Evolutionary conservation across 805 yeast species (phyloP), one percentile per base, ranked within the genome.

Genomic region (Candida sonorensis): DNA sequence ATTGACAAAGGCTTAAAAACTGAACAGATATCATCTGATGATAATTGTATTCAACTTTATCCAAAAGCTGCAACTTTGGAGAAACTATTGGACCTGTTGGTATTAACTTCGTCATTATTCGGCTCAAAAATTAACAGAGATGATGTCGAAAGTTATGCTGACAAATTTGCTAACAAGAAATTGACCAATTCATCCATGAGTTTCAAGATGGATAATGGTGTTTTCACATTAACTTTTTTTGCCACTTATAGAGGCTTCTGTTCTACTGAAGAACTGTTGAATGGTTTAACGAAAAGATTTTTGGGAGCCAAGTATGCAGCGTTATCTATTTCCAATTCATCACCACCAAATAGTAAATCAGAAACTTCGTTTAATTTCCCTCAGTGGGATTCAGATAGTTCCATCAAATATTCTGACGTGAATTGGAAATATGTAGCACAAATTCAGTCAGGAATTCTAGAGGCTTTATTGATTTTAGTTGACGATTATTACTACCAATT

Each of bases 391-490:
- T 41, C 59, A 8, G 33, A 50, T 7, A 31, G 58, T 4, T 62
- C 63, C 27, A 61, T 70, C 17, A 61, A 56, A 12, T 36, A 46
- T 30, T 28, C 40, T 0, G 69, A 69, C 3, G 64, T 81, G 21
- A 81, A 80, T 44, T 77, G 80, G 67, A 69, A 68, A 27, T 68
- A 75, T 34, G 77, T 84, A 27, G 77, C 81, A 9, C 84, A 79
- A 48, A 82, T 88, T 26, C 92, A 87, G 50, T 66, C 81, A 23
- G 94, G 94, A 25, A 75, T 87, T 20, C 62, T 87, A 37, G 94
- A 84, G 50, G 84, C 86, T 0, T 61, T 86, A 35, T 68, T 76
- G 27, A 69, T 80, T 19, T 68, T 94, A 54, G 74, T 85, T 14
- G 68, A 74, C 28, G 78, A 80, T 43, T 84, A 81, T 50, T 87